These are phyloP conservation scores for Neodidymelliopsis sp. DNA, from an alignment of 2,329 filamentous ascomycete species.

Conservation along the genomic window DNA sequence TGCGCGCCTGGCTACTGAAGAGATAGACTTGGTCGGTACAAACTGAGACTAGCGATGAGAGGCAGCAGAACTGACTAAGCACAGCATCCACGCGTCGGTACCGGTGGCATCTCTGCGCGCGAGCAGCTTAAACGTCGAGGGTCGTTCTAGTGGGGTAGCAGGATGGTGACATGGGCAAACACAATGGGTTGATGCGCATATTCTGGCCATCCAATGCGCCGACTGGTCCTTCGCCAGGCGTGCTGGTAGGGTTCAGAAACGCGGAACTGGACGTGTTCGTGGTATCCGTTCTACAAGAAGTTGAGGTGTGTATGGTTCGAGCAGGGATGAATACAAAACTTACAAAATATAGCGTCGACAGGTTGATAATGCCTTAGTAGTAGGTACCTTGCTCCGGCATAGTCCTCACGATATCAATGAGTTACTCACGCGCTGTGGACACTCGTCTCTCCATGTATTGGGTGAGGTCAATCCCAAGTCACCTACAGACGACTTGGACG, in stretches of 20 bases:
- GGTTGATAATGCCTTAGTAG: constrained; percentile 86
- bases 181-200: constrained; percentile 91
- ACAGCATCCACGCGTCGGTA: constrained; percentile 82
- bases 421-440: constrained; percentile 85
- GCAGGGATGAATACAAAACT: constrained; percentile 1
- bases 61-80: constrained; percentile 18
- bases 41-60: neutral
- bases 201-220: constrained; percentile 95
- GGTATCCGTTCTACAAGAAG: constrained; percentile 85
- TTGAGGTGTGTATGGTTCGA: constrained; percentile 70
- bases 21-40: constrained; percentile 76
- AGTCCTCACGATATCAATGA: constrained; percentile 80
- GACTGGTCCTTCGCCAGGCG: constrained; percentile 75
- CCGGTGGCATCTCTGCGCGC: constrained; percentile 86
- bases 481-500: constrained; percentile 63
- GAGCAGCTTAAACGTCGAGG: constrained; percentile 94
- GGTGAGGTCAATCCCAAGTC: constrained; percentile 76
- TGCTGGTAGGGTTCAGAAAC: constrained; percentile 95
- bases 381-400: constrained; percentile 82
- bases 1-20: constrained; percentile 79
- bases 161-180: constrained; percentile 69
- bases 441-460: constrained; percentile 82
- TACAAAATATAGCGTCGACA: constrained; percentile 42
- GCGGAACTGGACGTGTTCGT: constrained; percentile 90
- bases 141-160: constrained; percentile 75